Percentiles rank a stretch among this genome's conserved stretches.
phyloP scores from a whole-genome alignment of 306 rosid species.

The Trifolium subterraneum region DNA sequence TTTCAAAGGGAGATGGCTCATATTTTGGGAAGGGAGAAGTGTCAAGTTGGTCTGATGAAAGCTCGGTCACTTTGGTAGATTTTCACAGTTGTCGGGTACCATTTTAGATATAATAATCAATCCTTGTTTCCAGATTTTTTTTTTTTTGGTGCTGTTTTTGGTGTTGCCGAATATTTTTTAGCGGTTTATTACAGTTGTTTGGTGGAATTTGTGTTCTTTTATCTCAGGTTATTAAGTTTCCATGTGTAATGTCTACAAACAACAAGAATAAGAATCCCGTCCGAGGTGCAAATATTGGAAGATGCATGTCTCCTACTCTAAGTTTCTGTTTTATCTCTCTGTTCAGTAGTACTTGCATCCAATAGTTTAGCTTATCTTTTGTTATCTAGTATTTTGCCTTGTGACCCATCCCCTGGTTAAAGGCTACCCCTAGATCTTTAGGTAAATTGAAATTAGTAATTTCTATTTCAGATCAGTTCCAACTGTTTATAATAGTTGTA shows the following conservation, averaged over 20 bases:
- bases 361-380: not conserved
- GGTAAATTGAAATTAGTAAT: slow-evolving; percentile 4
- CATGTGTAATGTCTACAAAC: not conserved
- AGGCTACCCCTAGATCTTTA: not conserved
- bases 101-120: slow-evolving; percentile 3
- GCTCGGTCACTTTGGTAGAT: not conserved
- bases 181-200: not conserved
- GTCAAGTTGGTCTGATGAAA: not conserved
- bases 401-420: not conserved
- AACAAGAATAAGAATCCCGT: not conserved
- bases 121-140: not conserved
- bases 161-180: not conserved
- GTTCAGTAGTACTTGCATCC: not conserved
- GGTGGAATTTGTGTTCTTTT: not conserved
- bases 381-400: not conserved
- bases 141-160: not conserved
- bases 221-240: not conserved
- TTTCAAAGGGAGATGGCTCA: slow-evolving; percentile 8
- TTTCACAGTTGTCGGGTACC: not conserved
- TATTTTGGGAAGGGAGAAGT: not conserved
- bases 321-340: not conserved
- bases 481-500: not conserved
- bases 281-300: not conserved
- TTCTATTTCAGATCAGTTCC: slow-evolving; percentile 4
- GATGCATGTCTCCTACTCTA: not conserved